These are phyloP conservation scores for Suillus discolor DNA, from an alignment of 768 basidiomycete species.

Conservation along the genomic window DNA sequence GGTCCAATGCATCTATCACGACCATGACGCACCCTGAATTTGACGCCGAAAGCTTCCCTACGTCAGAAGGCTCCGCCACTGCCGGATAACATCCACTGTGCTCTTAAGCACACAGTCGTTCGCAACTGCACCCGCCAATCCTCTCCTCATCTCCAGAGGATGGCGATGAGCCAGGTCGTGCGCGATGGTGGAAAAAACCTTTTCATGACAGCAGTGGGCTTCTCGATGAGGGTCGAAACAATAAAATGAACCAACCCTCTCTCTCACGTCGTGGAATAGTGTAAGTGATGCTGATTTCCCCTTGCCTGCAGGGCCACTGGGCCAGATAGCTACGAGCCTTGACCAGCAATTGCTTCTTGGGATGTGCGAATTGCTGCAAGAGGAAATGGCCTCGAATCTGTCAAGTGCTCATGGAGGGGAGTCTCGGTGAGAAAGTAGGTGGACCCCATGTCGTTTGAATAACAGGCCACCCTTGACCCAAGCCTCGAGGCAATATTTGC, in stretches of 20 bases:
- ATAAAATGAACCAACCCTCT: slow-evolving; percentile 16
- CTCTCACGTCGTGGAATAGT: slow-evolving; percentile 7
- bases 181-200: slow-evolving; percentile 20
- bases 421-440: neutral
- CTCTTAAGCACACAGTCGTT: neutral
- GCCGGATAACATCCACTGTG: neutral
- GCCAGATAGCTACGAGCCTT: neutral
- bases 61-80: slow-evolving; percentile 13
- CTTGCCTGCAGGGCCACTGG: neutral
- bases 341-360: neutral
- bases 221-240: slow-evolving; percentile 20
- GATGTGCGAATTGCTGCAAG: neutral
- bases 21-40: too few species aligned
- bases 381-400: neutral
- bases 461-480: neutral
- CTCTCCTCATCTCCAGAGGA: neutral
- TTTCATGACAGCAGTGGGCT: slow-evolving; percentile 10
- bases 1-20: too few species aligned
- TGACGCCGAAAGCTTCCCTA: too few species aligned
- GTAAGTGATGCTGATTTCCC: neutral
- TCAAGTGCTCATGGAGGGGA: neutral
- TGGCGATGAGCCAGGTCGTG: slow-evolving; percentile 15
- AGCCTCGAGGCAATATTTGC: neutral
- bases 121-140: neutral
- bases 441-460: neutral